Base-by-base conservation (phyloP, 257 asterid species). In the Galeopsis tetrahit region DNA sequence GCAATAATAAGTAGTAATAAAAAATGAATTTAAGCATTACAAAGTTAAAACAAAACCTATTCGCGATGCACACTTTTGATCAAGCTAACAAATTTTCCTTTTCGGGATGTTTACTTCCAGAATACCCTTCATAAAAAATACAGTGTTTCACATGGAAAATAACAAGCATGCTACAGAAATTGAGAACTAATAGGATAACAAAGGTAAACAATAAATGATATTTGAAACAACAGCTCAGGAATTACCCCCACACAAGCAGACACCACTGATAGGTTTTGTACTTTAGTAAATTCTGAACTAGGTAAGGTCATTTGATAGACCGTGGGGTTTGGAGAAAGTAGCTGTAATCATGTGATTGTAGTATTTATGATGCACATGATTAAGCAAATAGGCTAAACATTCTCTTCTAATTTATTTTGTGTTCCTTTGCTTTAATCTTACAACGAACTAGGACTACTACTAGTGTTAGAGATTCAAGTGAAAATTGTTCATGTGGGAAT, bases 101-200 rank as follows among this genome's bases (percentile, higher is more conserved):
- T 40, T 35, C 9, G 11, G 21, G 55, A 52, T 59, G 56, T 75
- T 46, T 5, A 14, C 35, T 64, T 73, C 17, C 51, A 10, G 15
- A 21, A 34, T 44, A 36, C 31, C 53, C 13, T 63, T 42, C 48
- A 58, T 46, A 1, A 70, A 11, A 55, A 55, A 31, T 8, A 64
- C 15, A 0, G 38, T 21, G 62, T 33, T 59, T 39, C 57, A 28
- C 44, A 14, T 55, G 44, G 33, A 62, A 61, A 35, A 34, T 52
- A 49, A 66, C 44, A 67, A 44, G 43, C 21, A 15, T 43, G 44
- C 63, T 64, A 74, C 44, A 76, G 61, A 66, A 76, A 53, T 46
- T 39, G 58, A 32, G 43, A 66, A 31, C 66, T 59, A 61, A 49
- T 21, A 63, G 15, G 48, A 33, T 13, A 33, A 15, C 9, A 46